Conservation (phyloP, 176 grass and related monocot genomes). For the Chloris gayana region DNA sequence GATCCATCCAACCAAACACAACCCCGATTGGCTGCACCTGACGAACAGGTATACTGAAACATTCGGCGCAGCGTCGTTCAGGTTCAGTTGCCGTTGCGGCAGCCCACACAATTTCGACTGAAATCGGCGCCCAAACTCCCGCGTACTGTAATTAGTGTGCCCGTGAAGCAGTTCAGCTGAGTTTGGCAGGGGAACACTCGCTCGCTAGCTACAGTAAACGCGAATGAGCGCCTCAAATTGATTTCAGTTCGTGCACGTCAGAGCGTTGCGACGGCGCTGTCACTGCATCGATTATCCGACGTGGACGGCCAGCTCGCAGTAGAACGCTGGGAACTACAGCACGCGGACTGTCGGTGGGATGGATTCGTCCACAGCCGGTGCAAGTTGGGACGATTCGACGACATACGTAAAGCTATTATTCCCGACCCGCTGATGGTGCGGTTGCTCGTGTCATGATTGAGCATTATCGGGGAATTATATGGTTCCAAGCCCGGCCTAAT, state of each 20-base stretch:
- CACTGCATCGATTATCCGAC: slow-evolving; percentile 13
- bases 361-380: not conserved
- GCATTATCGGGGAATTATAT: not conserved
- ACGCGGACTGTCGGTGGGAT: slow-evolving; percentile 21
- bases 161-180: too few species aligned
- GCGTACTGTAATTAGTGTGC: too few species aligned
- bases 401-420: not conserved
- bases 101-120: too few species aligned
- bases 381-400: not conserved
- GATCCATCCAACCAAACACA: not conserved
- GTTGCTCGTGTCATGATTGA: not conserved
- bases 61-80: not conserved
- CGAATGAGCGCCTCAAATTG: not conserved
- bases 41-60: not conserved
- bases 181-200: not conserved
- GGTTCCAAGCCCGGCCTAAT: not conserved
- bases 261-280: slow-evolving; percentile 46
- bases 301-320: slow-evolving; percentile 28
- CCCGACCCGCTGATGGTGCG: not conserved
- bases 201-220: not conserved
- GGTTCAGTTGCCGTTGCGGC: too few species aligned
- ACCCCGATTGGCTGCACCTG: not conserved
- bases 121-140: not conserved
- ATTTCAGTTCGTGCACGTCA: not conserved
- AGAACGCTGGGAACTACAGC: not conserved